phyloP scores from a whole-genome alignment of 306 rosid species.

The Cercis canadensis region DNA sequence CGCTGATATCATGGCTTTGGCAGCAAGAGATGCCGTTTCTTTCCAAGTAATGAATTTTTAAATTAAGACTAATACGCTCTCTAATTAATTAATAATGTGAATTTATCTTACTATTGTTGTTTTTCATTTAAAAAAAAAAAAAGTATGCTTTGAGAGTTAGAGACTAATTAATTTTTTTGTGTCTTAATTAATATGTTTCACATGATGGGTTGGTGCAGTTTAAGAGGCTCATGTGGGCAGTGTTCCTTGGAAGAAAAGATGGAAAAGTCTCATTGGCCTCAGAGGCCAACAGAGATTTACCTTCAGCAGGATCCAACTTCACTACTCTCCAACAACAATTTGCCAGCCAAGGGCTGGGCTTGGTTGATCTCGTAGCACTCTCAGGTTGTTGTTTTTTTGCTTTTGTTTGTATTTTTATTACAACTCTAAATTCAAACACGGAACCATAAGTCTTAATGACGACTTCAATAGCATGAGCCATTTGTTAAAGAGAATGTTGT shows the following conservation, averaged over 20 bases:
- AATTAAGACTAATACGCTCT: neutral
- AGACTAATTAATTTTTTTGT: too few species aligned
- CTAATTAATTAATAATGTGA: too few species aligned
- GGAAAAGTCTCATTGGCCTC: neutral
- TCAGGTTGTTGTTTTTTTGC: too few species aligned
- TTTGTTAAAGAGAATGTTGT: too few species aligned
- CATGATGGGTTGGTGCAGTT: neutral
- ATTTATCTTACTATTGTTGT: too few species aligned
- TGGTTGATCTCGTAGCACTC: neutral
- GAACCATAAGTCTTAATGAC: too few species aligned
- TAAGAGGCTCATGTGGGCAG: slow-evolving; percentile 3
- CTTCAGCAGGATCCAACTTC: neutral
- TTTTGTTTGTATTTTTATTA: too few species aligned
- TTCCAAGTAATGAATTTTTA: neutral
- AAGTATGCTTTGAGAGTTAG: too few species aligned
- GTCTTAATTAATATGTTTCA: neutral
- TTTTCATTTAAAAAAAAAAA: too few species aligned
- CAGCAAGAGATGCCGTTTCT: neutral
- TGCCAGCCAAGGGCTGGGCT: neutral
- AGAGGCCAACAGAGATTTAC: neutral
- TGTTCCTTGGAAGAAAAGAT: neutral
- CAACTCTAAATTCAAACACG: too few species aligned
- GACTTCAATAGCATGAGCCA: too few species aligned
- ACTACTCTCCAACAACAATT: neutral
- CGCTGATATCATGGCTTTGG: slow-evolving; percentile 1